Conservation (phyloP, 2,329 filamentous ascomycete species). For the Apiospora saccharicola region DNA sequence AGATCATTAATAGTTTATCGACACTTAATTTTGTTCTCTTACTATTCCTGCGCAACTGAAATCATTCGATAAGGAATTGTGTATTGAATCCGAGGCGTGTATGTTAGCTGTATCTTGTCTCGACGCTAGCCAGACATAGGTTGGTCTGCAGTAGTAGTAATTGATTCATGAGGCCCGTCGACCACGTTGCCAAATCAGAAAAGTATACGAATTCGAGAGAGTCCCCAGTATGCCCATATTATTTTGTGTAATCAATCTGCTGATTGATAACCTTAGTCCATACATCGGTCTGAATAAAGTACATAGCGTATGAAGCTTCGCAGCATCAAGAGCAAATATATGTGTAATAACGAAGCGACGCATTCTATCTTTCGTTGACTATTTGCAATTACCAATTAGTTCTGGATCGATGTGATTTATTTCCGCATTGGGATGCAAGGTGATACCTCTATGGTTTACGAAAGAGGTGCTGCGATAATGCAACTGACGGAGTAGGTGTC, state of each 20-base stretch:
- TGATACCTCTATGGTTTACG: slow-evolving; percentile 1
- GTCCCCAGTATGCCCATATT: background rate
- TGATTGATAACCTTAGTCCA: no score
- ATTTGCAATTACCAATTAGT: background rate
- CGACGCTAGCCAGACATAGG: no score
- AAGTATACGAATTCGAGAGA: background rate
- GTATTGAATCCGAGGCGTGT: no score
- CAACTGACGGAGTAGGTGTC: background rate
- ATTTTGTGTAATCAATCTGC: background rate
- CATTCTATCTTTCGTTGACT: background rate
- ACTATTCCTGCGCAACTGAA: no score
- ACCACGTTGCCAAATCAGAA: no score
- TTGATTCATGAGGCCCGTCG: no score
- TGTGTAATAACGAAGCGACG: background rate
- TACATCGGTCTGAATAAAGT: background rate
- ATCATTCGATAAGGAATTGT: no score
- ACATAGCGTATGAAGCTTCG: background rate
- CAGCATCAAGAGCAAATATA: no score
- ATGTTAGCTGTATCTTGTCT: no score
- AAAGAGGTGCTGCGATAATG: slow-evolving; percentile 6
- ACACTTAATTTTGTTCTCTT: no score
- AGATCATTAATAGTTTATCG: no score
- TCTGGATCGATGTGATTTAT: background rate
- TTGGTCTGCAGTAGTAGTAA: no score
- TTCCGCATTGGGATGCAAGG: slow-evolving; percentile 2